A percentile compares a stretch with the other conserved stretches of the same genome.
Evolutionary conservation across 768 basidiomycete genomes (phyloP).

Genomic region (Tulasnella sp.): DNA sequence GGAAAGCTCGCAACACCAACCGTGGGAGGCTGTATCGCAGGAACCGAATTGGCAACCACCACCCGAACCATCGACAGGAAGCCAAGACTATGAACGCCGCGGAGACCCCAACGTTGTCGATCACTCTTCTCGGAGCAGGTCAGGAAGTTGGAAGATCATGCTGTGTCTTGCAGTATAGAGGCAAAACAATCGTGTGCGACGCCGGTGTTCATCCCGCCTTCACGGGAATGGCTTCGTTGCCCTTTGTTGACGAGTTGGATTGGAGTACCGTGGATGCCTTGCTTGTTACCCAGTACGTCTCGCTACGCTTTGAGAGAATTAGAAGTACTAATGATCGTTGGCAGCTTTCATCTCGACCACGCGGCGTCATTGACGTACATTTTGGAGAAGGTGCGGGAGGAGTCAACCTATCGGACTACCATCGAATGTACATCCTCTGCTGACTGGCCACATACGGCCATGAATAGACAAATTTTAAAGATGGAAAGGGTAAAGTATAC

Average conservation of each 20-base stretch:
- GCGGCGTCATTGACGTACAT: conserved; percentile 96
- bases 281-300: conserved; percentile 84
- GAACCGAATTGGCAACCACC: neutral
- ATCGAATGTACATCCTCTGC: conserved; percentile 1
- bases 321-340: neutral
- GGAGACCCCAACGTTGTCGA: conserved; percentile 61
- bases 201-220: conserved; percentile 96
- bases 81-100: conserved; percentile 29
- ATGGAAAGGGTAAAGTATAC: conserved; percentile 97
- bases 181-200: conserved; percentile 93
- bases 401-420: neutral
- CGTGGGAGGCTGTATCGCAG: no score
- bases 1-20: no score
- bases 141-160: conserved; percentile 98
- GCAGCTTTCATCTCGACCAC: conserved; percentile 95
- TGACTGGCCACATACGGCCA: conserved; percentile 26
- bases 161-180: conserved; percentile 93
- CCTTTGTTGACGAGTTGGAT: conserved; percentile 96
- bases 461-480: conserved; percentile 90
- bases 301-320: neutral
- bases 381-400: conserved; percentile 77
- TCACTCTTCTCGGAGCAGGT: conserved; percentile 91
- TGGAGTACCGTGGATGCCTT: conserved; percentile 98
- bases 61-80: neutral
- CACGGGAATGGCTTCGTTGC: conserved; percentile 90